These are phyloP conservation scores for Heliosperma pusillum DNA, from an alignment of 148 eudicot genomes.

Conservation along the genomic window DNA sequence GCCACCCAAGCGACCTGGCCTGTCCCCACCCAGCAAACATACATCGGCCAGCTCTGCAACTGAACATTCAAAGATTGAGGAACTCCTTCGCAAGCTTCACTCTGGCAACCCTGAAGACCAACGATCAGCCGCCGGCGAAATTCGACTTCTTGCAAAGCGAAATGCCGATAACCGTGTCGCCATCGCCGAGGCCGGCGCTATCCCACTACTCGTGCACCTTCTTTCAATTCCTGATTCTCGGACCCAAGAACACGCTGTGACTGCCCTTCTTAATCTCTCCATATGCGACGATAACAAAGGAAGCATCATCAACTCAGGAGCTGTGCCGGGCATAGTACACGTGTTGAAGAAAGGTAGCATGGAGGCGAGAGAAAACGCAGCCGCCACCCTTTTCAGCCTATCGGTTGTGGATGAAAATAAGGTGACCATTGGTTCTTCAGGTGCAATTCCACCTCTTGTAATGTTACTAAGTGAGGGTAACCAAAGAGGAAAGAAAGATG, in stretches of 20 bases:
- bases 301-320: conserved; percentile 59
- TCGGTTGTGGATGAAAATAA: conserved; percentile 92
- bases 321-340: conserved; percentile 77
- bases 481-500: conserved; percentile 90
- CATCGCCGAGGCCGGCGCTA: conserved; percentile 86
- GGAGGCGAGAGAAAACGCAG: conserved; percentile 94
- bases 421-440: conserved; percentile 67
- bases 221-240: conserved; percentile 59
- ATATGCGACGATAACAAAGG: conserved; percentile 88
- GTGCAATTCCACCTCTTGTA: conserved; percentile 90
- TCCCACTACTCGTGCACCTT: conserved; percentile 70
- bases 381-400: conserved; percentile 86
- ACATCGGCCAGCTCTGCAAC: conserved; percentile 59
- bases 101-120: conserved; percentile 61
- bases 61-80: conserved; percentile 63
- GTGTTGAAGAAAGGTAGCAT: conserved; percentile 81
- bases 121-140: conserved; percentile 66
- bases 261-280: conserved; percentile 90
- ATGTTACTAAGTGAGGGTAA: conserved; percentile 72
- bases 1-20: conserved; percentile 60
- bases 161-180: conserved; percentile 81
- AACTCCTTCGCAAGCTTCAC: conserved; percentile 58
- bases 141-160: conserved; percentile 82
- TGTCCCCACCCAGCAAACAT: conserved; percentile 36
- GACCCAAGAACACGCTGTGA: conserved; percentile 86